A percentile compares a stretch with the other conserved stretches of the same genome.
phyloP scores from a whole-genome alignment of 225 moss, liverwort and hornwort species.

The Rhytidiadelphus loreus region DNA sequence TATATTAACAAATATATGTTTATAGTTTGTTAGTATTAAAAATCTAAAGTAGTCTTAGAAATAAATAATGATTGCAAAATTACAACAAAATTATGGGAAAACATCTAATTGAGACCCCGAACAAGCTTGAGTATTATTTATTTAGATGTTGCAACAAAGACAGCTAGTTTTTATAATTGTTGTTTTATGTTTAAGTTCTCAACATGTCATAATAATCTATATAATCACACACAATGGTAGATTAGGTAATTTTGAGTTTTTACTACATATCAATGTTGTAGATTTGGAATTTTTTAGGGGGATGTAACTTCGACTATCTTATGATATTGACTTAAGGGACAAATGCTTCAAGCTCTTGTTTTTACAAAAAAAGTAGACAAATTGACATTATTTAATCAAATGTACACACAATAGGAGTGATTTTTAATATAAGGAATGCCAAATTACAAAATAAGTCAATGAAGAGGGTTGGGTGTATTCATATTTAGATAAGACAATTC shows the following conservation, averaged over 20 bases:
- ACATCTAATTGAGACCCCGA: too few relatives aligned
- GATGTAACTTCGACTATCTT: background rate
- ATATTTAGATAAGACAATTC: background rate
- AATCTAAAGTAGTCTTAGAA: background rate
- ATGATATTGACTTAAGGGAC: background rate
- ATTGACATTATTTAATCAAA: background rate
- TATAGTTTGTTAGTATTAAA: background rate
- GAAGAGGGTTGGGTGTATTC: background rate
- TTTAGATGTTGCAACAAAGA: background rate
- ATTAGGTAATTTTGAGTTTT: background rate
- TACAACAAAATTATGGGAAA: background rate
- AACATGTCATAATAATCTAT: background rate
- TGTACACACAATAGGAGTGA: background rate
- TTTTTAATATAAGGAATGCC: accelerated
- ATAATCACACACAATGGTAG: background rate
- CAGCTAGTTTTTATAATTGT: too few relatives aligned
- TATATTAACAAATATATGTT: background rate
- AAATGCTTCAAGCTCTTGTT: background rate
- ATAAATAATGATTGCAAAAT: too few relatives aligned
- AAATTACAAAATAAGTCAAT: accelerated
- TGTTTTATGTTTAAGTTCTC: background rate
- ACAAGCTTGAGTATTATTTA: background rate
- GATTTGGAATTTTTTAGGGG: background rate
- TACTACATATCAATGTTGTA: background rate
- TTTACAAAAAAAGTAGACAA: background rate